Evolutionary conservation across 306 rosid genomes (phyloP).

Genomic region (Biancaea sappan): DNA sequence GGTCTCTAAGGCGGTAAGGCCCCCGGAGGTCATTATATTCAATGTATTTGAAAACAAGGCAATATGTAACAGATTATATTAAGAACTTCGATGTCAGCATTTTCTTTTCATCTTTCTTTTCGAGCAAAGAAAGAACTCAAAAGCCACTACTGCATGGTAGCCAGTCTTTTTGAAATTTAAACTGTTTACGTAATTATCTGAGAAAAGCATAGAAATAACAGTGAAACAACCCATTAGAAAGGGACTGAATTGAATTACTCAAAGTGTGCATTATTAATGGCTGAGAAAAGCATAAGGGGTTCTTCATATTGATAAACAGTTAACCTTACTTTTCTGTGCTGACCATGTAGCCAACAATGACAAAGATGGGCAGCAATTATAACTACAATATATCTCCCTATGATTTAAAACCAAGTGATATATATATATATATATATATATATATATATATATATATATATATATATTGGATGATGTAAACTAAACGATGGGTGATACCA

Average conservation of each 20-base stretch:
- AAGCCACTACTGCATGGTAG: too few species aligned
- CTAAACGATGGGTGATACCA: neutral
- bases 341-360: slow-evolving; percentile 11
- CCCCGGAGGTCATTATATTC: too few species aligned
- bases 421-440: neutral
- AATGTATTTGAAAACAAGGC: too few species aligned
- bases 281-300: neutral
- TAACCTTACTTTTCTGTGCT: neutral
- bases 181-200: neutral
- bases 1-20: too few species aligned
- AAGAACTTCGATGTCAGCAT: neutral
- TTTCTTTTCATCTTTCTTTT: too few species aligned
- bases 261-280: neutral
- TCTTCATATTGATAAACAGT: slow-evolving; percentile 1
- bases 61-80: too few species aligned
- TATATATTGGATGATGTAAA: neutral
- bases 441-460: neutral
- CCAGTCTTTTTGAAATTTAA: too few species aligned
- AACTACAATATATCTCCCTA: neutral
- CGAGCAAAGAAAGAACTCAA: neutral
- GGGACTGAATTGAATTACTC: neutral
- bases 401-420: neutral
- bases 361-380: slow-evolving; percentile 6
- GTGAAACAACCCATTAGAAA: neutral
- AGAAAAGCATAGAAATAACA: neutral